A percentile compares a stretch with the other conserved stretches of the same genome.
These are phyloP conservation scores for Fraxinus xanthoxyloides DNA, from an alignment of 305 asterid genomes.

Conservation along the genomic window DNA sequence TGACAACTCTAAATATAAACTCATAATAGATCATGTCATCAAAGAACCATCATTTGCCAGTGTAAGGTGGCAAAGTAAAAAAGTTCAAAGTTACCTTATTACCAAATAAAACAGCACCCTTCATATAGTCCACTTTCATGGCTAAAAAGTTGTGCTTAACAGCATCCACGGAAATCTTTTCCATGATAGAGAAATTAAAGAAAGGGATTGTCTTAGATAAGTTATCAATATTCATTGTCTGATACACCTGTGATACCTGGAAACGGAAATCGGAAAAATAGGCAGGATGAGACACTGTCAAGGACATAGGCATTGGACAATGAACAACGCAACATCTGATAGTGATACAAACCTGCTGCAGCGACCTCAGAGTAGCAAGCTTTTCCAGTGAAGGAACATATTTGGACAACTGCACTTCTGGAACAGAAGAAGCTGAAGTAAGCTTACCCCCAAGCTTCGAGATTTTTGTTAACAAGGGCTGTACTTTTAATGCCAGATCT, in stretches of 20 bases:
- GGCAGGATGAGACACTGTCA: neutral
- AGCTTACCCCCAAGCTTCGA: slow-evolving; percentile 88
- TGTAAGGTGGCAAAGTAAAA: neutral
- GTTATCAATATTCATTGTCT: slow-evolving; percentile 64
- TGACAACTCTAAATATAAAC: neutral
- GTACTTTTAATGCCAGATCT: slow-evolving; percentile 68
- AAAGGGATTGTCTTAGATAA: slow-evolving; percentile 68
- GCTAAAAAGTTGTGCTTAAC: slow-evolving; percentile 36
- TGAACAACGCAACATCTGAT: neutral
- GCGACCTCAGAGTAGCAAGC: slow-evolving; percentile 79
- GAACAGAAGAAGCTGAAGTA: slow-evolving; percentile 76
- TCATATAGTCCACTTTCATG: slow-evolving; percentile 46
- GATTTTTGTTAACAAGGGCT: slow-evolving; percentile 61
- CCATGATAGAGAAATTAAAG: slow-evolving; percentile 40
- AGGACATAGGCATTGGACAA: slow-evolving; percentile 1
- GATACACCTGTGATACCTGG: slow-evolving; percentile 84
- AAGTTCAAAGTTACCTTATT: slow-evolving; percentile 33
- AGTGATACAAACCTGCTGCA: slow-evolving; percentile 60
- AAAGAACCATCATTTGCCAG: neutral
- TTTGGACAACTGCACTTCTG: slow-evolving; percentile 70
- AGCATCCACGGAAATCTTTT: slow-evolving; percentile 50
- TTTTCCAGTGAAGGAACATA: slow-evolving; percentile 74
- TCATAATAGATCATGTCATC: neutral
- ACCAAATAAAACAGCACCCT: slow-evolving; percentile 42
- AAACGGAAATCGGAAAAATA: slow-evolving; percentile 12